Base-by-base conservation (phyloP, 805 yeast genomes). In the Tetrapisispora nanseiensis region DNA sequence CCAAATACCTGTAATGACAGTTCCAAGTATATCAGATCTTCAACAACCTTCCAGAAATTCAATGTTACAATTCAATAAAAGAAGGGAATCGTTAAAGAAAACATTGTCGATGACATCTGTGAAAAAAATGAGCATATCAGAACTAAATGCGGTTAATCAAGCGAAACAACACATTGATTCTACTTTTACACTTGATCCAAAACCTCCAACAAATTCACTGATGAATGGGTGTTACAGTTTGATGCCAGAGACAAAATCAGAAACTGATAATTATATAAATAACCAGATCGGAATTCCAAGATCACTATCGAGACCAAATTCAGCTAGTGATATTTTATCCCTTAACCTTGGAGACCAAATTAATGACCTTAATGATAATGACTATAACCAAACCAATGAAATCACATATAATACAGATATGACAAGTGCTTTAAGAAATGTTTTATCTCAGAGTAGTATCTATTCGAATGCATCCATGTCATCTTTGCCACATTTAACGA, bases 151-250 rank as follows among this genome's bases (percentile, higher is more conserved):
- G 3, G 20, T 20, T 4, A 27, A 13, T 9, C 29, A 29, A n/a
- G 18, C 13, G 4, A 28, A 28, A 19, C n/a, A 37, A 16, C 20
- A 41, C 28, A 37, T 41, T 31, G 51, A 56, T 32, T 59, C 64
- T 0, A 61, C 64, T 2, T 61, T 61, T 37, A 52, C 44, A 15
- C 39, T 61, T 15, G 63, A 52, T 33, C 63, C 64, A 11, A 46
- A 46, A 37, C 62, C 63, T 8, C 62, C 64, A 23, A 33, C 37
- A 5, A 46, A 45, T 20, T 51, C 61, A 2, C 42, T 59, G 41
- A 61, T 61, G 65, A 57, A 59, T 40, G 65, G 65, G 16, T 46
- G 57, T 16, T 58, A 47, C 32, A 53, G 63, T 39, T 50, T 52
- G 12, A 54, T 60, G 21, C 65, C 65, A 8, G 60, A 57, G 41